Percentiles rank a stretch among this genome's conserved stretches.
Conservation (phyloP, 208 protist genomes). For the Crithidia bombi region DNA sequence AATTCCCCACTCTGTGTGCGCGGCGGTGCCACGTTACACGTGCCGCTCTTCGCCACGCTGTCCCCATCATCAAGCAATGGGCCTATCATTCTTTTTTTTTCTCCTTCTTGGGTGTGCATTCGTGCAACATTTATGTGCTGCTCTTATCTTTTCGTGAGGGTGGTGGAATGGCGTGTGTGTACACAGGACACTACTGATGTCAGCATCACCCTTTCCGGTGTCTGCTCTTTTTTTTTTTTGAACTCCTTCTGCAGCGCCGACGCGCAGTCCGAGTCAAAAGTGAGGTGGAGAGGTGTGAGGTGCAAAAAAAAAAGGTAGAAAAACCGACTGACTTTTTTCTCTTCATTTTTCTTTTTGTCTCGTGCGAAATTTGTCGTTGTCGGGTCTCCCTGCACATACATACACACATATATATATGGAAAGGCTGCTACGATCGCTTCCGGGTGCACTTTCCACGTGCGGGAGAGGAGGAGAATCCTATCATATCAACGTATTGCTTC, state of each 20-base stretch:
- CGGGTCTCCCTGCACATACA: too few relatives aligned
- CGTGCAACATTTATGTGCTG: not conserved
- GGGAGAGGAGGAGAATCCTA: too few relatives aligned
- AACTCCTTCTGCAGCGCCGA: not conserved
- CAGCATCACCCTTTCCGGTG: not conserved
- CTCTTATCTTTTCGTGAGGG: conserved; percentile 11
- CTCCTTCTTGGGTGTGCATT: conserved; percentile 6
- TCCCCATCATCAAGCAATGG: not conserved
- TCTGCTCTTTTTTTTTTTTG: not conserved
- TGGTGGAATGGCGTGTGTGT: conserved; percentile 1
- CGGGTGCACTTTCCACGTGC: conserved; percentile 23
- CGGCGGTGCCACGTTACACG: too few relatives aligned
- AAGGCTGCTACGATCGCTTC: too few relatives aligned
- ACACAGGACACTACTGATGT: not conserved
- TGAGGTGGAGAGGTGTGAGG: too few relatives aligned
- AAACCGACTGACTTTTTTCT: conserved; percentile 19
- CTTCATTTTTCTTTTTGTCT: conserved; percentile 35
- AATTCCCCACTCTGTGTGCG: too few relatives aligned
- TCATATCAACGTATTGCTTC: not conserved
- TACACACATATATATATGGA: too few relatives aligned
- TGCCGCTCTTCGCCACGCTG: not conserved
- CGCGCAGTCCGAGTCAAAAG: not conserved
- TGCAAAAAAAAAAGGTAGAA: too few relatives aligned
- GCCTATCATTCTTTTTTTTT: not conserved
- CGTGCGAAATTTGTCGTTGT: too few relatives aligned